Evolutionary conservation across 192 early-diverging fungal species (phyloP).

Genomic region (Coemansia javaensis): DNA sequence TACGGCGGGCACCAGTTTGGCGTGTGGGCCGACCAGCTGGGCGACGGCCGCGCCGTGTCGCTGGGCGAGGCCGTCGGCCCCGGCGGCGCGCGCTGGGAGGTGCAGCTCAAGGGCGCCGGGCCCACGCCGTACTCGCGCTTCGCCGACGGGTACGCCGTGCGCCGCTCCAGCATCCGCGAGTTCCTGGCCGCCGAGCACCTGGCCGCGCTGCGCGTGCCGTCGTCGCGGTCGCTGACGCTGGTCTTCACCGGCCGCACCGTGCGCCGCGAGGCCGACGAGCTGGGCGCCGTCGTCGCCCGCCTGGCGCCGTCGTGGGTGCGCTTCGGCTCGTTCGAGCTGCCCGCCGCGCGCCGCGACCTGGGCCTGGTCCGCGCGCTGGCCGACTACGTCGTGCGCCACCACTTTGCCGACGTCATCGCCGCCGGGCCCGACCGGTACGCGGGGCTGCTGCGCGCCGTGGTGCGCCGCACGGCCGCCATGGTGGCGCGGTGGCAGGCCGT

Average conservation of each 20-base stretch:
- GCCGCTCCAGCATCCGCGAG: constrained; percentile 85
- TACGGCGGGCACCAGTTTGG: constrained; percentile 74
- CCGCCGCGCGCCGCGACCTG: constrained; percentile 61
- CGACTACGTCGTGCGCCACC: constrained; percentile 63
- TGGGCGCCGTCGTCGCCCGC: constrained; percentile 71
- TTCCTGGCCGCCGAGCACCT: constrained; percentile 61
- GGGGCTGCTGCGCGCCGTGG: constrained; percentile 54
- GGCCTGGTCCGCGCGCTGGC: constrained; percentile 56
- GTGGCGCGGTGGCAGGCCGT: constrained; percentile 75
- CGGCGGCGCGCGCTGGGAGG: constrained; percentile 53
- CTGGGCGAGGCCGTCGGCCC: constrained; percentile 55
- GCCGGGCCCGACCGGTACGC: constrained; percentile 54
- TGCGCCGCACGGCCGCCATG: constrained; percentile 61
- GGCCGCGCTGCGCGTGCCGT: constrained; percentile 66
- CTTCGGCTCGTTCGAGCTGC: constrained; percentile 85
- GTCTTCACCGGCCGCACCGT: constrained; percentile 61
- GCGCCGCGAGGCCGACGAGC: constrained; percentile 64
- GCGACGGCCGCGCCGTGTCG: constrained; percentile 82
- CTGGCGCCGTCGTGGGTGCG: constrained; percentile 77
- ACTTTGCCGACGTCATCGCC: constrained; percentile 39
- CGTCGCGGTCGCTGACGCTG: constrained; percentile 70
- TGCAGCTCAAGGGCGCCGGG: constrained; percentile 85
- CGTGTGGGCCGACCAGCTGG: constrained; percentile 67
- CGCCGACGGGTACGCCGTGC: constrained; percentile 80
- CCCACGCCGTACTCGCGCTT: constrained; percentile 83